Evolutionary conservation across 805 yeast species (phyloP).

Genomic region (Myxozyma neglecta): DNA sequence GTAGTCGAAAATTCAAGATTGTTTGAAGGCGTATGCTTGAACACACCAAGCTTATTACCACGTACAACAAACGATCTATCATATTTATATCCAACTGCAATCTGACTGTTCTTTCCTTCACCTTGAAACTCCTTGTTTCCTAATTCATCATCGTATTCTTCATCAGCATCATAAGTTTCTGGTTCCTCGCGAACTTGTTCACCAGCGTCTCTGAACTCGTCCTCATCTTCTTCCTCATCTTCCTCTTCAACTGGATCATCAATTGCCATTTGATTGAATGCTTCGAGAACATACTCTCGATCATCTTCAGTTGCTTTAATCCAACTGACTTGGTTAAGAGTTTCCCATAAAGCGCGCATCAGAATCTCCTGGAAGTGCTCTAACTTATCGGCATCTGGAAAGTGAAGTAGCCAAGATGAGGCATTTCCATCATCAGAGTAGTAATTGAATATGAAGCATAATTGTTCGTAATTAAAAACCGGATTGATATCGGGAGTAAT

Average conservation of each 20-base stretch:
- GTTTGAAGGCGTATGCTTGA: constrained; percentile 53
- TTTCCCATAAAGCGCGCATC: constrained; percentile 61
- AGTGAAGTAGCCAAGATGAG: constrained; percentile 64
- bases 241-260: constrained; percentile 40
- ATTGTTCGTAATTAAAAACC: constrained; percentile 57
- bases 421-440: constrained; percentile 44
- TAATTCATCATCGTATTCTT: constrained; percentile 44
- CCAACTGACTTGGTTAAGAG: constrained; percentile 55
- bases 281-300: constrained; percentile 56
- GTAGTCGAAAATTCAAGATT: constrained; percentile 65
- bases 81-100: constrained; percentile 68
- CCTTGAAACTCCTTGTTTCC: constrained; percentile 42
- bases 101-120: constrained; percentile 56
- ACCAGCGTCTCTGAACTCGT: constrained; percentile 23
- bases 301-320: constrained; percentile 46
- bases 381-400: constrained; percentile 46
- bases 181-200: constrained; percentile 5
- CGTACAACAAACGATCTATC: constrained; percentile 78
- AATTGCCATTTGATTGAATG: constrained; percentile 48
- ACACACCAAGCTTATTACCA: constrained; percentile 78
- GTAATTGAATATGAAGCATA: constrained; percentile 67
- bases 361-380: constrained; percentile 54
- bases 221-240: constrained; percentile 42
- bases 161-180: constrained; percentile 33
- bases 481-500: constrained; percentile 60